Evolutionary conservation across 805 yeast genomes (phyloP).

Genomic region (Metschnikowia rubicola): DNA sequence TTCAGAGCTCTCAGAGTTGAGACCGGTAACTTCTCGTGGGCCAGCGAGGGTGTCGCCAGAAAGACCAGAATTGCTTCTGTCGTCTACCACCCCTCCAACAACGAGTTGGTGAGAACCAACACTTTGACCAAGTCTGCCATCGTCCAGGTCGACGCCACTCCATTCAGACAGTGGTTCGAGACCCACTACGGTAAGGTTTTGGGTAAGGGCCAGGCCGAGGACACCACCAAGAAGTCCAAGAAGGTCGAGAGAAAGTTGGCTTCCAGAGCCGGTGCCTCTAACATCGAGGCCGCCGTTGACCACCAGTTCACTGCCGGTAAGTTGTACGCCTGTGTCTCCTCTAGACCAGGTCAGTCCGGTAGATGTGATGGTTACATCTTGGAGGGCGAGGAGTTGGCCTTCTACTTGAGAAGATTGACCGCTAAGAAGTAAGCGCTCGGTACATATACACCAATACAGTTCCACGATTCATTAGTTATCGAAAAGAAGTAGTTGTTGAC

Average conservation of each 20-base stretch:
- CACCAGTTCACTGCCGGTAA: conserved; percentile 98
- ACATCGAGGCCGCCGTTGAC: conserved; percentile 87
- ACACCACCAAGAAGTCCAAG: conserved; percentile 64
- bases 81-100: conserved; percentile 99
- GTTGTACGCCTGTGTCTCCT: conserved; percentile 96
- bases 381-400: conserved; percentile 99
- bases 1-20: conserved; percentile 99
- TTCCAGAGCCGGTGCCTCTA: conserved; percentile 80
- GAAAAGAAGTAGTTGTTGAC: background rate
- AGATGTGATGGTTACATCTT: conserved; percentile 99
- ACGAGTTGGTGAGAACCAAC: conserved; percentile 99
- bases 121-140: conserved; percentile 98
- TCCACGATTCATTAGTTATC: conserved; percentile 7
- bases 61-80: conserved; percentile 99
- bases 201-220: conserved; percentile 66
- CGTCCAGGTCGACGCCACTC: conserved; percentile 99
- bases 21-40: conserved; percentile 99
- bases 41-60: conserved; percentile 96
- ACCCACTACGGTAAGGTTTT: conserved; percentile 92
- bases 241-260: conserved; percentile 90
- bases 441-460: conserved; percentile 14
- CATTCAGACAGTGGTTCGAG: conserved; percentile 99
- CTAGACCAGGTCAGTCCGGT: conserved; percentile 99
- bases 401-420: conserved; percentile 99
- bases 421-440: conserved; percentile 80